phyloP scores from a whole-genome alignment of 1,139 yeast species.

The Scheffersomyces cryptocercus region DNA sequence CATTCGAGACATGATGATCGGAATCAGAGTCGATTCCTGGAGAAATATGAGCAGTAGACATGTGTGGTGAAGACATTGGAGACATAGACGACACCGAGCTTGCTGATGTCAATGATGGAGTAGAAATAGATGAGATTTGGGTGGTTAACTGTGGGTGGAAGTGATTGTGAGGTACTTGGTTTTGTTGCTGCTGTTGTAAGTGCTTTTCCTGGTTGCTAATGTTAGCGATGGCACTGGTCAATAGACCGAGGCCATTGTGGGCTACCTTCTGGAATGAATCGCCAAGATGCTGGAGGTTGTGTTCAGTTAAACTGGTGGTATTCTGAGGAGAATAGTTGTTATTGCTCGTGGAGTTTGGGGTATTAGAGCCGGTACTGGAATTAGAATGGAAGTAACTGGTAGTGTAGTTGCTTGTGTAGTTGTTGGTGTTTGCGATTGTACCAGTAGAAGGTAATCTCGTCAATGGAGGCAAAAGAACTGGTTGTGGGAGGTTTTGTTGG shows the following conservation, averaged over 20 bases:
- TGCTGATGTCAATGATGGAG: constrained; percentile 2
- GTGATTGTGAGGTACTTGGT: neutral
- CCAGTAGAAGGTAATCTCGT: constrained; percentile 2
- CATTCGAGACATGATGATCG: neutral
- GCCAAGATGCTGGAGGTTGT: constrained; percentile 12
- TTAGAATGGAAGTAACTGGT: constrained; percentile 1
- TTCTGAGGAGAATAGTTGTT: neutral
- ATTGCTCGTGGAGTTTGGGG: neutral
- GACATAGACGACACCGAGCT: constrained; percentile 6
- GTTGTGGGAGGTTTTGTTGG: constrained; percentile 3
- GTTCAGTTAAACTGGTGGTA: constrained; percentile 9
- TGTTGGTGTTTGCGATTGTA: no score
- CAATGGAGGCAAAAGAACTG: constrained; percentile 7
- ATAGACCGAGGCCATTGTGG: constrained; percentile 14
- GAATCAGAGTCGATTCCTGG: constrained; percentile 1
- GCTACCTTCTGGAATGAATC: constrained; percentile 1
- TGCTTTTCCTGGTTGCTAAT: constrained; percentile 3
- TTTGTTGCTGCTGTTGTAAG: neutral
- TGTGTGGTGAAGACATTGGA: constrained; percentile 10
- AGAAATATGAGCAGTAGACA: constrained; percentile 2
- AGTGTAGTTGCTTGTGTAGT: constrained; percentile 5
- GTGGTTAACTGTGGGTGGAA: constrained; percentile 2
- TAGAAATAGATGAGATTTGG: constrained; percentile 2
- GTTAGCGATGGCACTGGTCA: constrained; percentile 12
- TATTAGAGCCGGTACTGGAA: neutral